Base-by-base conservation (phyloP, 495 filamentous ascomycete species). In the Hypoxylon lienhwacheense region DNA sequence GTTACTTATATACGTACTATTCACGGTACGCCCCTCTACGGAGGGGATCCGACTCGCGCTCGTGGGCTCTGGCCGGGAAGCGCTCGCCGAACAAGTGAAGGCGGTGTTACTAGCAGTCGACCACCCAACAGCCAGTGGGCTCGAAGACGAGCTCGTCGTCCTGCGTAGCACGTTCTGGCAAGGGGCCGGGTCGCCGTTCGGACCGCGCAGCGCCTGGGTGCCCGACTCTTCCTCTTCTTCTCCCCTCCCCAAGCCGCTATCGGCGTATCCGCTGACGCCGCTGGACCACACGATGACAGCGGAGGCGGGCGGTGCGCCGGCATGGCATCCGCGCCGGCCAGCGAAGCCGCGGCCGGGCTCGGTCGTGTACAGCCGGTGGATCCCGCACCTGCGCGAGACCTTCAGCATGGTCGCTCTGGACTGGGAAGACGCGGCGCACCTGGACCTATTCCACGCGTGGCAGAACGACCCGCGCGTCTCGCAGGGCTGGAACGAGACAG, bases 391-490 rank as follows among this genome's bases (percentile, higher is more conserved):
- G 12, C 66, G 78, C 33, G 81, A 86, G 71, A 80, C 78, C 49
- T 88, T 87, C 57, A 84, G 80, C 32, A 81, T 88, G 64, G 75
- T 81, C 17, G 83, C 80, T 14, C 73, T 88, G 0, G 78, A 88
- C 55, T 78, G 73, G 67, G 41, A 72, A 43, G 66, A 82, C 53
- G 47, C 57, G 0, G 72, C 75, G 47, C 84, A 88, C 50, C 63
- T 86, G 42, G 64, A 69, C 24, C 70, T 85, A 5, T 88, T 88
- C 70, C 77, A 87, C 65, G 72, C 54, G 16, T 87, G 84, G 84
- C 83, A 86, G 65, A 87, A 86, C 64, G 84, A 87, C 61, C 83
- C 84, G 19, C 80, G 84, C 24, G 84, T 87, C 3, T 83, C 83
- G 7, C 77, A 81, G 61, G 84, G 84, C 4, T 87, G 84, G 84